Evolutionary conservation across 2,329 filamentous ascomycete species (phyloP).

Genomic region (Triangularia verruculosa): DNA sequence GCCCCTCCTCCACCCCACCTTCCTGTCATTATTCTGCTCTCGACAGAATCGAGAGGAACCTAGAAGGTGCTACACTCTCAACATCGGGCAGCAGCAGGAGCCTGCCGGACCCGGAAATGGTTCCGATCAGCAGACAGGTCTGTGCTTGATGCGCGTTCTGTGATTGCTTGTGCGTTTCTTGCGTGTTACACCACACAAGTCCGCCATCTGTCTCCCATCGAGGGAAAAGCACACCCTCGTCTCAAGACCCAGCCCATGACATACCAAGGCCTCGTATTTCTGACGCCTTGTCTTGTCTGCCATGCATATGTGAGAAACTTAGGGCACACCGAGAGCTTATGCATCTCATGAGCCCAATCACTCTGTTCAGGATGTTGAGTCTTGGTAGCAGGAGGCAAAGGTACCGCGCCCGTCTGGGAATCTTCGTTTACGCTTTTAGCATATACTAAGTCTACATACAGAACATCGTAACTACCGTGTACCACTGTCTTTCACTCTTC

Average conservation of each 20-base stretch:
- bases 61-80: background rate
- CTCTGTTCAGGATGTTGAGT: background rate
- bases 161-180: background rate
- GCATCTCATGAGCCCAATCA: background rate
- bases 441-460: background rate
- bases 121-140: background rate
- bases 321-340: background rate
- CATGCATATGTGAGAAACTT: background rate
- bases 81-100: background rate
- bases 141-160: background rate
- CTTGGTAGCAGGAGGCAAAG: background rate
- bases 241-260: background rate
- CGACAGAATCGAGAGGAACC: no score
- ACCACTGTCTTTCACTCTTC: background rate
- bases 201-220: background rate
- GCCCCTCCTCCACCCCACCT: background rate
- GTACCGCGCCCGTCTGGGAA: background rate
- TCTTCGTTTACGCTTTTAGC: background rate
- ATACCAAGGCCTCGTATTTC: background rate
- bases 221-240: background rate
- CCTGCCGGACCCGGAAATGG: background rate
- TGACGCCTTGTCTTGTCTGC: background rate
- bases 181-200: background rate
- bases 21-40: no score
- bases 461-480: background rate